phyloP scores from a whole-genome alignment of 2,329 filamentous ascomycete species.

The Zymoseptoria passerinii region DNA sequence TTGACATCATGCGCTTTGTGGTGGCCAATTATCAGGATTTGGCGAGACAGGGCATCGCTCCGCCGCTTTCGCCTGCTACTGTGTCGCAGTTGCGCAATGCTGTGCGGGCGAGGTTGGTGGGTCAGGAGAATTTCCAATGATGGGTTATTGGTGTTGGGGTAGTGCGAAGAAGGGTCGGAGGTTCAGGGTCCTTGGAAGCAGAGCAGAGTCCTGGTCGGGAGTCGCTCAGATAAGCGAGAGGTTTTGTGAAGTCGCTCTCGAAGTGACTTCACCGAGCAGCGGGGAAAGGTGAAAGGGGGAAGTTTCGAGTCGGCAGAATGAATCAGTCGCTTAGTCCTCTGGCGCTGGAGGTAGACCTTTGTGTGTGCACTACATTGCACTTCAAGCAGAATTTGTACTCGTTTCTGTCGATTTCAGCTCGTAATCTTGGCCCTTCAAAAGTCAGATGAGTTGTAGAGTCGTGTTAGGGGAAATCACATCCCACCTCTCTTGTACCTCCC shows the following conservation, averaged over 20 bases:
- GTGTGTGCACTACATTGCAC: background rate
- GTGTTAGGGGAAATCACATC: background rate
- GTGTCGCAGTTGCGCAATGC: conserved; percentile 20
- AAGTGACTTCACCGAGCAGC: background rate
- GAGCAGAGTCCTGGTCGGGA: background rate
- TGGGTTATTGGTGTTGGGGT: background rate
- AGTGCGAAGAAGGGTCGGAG: background rate
- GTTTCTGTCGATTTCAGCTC: background rate
- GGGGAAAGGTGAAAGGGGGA: background rate
- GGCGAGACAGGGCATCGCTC: conserved; percentile 28
- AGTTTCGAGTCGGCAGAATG: background rate
- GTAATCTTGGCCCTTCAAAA: background rate
- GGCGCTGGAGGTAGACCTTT: background rate
- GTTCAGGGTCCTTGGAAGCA: background rate
- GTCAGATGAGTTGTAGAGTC: background rate
- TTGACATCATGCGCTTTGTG: conserved; percentile 34
- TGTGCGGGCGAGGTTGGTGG: conserved; percentile 6
- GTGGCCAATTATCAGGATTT: conserved; percentile 31
- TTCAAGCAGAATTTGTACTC: background rate
- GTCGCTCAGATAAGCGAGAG: background rate
- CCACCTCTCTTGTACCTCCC: no score
- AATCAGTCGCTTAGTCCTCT: background rate
- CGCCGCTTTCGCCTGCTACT: conserved; percentile 22
- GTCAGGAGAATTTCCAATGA: background rate
- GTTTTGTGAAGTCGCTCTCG: background rate